phyloP scores from a whole-genome alignment of 352 stramenopile species.

The Hyaloperonospora brassicae region DNA sequence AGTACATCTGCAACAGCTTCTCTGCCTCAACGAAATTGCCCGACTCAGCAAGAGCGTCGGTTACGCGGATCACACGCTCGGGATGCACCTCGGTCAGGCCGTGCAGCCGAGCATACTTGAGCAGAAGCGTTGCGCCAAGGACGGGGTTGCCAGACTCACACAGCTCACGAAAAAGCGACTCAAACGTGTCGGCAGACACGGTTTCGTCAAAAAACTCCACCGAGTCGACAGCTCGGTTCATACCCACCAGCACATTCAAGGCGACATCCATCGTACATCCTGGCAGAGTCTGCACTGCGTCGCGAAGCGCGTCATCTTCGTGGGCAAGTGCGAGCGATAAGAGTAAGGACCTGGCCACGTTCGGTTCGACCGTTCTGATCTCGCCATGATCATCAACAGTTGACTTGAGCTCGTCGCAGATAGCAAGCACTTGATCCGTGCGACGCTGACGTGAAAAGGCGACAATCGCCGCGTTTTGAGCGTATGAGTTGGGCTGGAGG shows the following conservation, averaged over 20 bases:
- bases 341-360: conserved; percentile 54
- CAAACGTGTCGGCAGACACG: conserved; percentile 28
- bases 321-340: conserved; percentile 54
- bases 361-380: conserved; percentile 20
- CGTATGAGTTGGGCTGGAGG: conserved; percentile 65
- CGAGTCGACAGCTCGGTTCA: conserved; percentile 31
- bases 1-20: conserved; percentile 47
- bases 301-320: conserved; percentile 34
- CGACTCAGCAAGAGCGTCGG: conserved; percentile 36
- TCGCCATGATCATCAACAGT: conserved; percentile 9
- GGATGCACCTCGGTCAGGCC: conserved; percentile 26
- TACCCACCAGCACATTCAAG: conserved; percentile 30
- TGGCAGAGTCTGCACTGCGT: conserved; percentile 37
- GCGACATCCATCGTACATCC: conserved; percentile 35
- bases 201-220: conserved; percentile 44
- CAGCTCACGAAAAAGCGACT: conserved; percentile 31
- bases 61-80: conserved; percentile 39
- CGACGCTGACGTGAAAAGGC: conserved; percentile 55
- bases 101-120: conserved; percentile 51
- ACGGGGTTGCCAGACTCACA: conserved; percentile 31
- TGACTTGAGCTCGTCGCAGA: conserved; percentile 40
- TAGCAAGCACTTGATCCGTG: conserved; percentile 47
- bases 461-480: conserved; percentile 61
- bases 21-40: conserved; percentile 39
- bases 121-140: conserved; percentile 37